A percentile compares a stretch with the other conserved stretches of the same genome.
These are phyloP conservation scores for Chaetoceros muelleri DNA, from an alignment of 108 stramenopile genomes.

Conservation along the genomic window DNA sequence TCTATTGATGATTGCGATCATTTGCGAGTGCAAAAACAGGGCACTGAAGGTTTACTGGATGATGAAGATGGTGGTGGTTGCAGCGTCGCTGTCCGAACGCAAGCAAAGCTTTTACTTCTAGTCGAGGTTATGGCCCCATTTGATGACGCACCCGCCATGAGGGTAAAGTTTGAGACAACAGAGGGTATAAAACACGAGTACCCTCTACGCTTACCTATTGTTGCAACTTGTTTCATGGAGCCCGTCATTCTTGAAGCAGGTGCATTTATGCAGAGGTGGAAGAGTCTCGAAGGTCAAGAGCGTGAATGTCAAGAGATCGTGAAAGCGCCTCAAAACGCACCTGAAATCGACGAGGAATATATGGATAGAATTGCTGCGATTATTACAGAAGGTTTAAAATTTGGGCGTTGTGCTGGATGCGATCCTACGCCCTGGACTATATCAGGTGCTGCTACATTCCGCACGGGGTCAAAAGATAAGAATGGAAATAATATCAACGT, in stretches of 20 bases:
- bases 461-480: constrained; percentile 76
- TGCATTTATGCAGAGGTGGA: constrained; percentile 89
- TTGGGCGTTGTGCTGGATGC: constrained; percentile 71
- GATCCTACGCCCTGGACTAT: constrained; percentile 87
- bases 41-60: constrained; percentile 71
- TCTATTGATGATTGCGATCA: constrained; percentile 69
- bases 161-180: constrained; percentile 73
- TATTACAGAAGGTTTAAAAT: constrained; percentile 78
- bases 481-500: constrained; percentile 88
- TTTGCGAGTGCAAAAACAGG: constrained; percentile 77
- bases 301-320: constrained; percentile 89
- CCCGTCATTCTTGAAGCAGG: constrained; percentile 73
- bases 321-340: constrained; percentile 66
- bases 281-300: constrained; percentile 79
- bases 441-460: constrained; percentile 79
- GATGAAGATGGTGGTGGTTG: constrained; percentile 66
- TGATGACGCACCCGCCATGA: constrained; percentile 85
- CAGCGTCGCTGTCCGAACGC: constrained; percentile 72
- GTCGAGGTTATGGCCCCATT: constrained; percentile 85
- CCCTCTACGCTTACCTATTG: constrained; percentile 81
- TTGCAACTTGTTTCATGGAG: constrained; percentile 89
- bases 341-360: constrained; percentile 69
- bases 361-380: constrained; percentile 75
- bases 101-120: constrained; percentile 70
- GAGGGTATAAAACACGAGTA: constrained; percentile 73